Evolutionary conservation across 768 basidiomycete genomes (phyloP), one percentile per base, ranked within the genome.

Genomic region (Boletus pseudopeckii): DNA sequence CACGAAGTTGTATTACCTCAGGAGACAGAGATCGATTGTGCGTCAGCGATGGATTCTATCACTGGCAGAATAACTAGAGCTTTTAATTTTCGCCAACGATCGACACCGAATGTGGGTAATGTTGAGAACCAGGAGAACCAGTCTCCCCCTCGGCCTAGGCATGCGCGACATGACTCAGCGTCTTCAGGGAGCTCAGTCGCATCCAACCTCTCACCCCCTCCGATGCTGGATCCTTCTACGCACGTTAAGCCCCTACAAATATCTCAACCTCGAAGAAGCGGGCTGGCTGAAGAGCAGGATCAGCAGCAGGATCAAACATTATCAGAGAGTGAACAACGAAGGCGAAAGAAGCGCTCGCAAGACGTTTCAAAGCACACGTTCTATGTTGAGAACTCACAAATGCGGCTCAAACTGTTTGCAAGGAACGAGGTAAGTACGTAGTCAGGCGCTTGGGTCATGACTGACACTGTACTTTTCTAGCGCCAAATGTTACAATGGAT

Each of bases 401-500:
- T 88, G 79, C 80, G 82, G 50, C 71, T 98, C 59, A 94, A 95
- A 70, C 68, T 98, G 14, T 84, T 83, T 54, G 93, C 97, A 8
- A 85, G 84, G 65, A 96, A 88, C 66, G 91, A 97, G 74, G 91
- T 89, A 42, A 45, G 42, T 50, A 41, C 15, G 2, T 39, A 1
- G 7, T 18, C 18, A 30, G 24, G 28, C 32, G 11, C 37, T 36
- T 41, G 17, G 4, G 26, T 32, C 36, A 40, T 11, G 24, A 47
- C 46, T 64, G 44, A 67, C 36, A 2, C 39, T 28, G 5, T 39
- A 11, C 24, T 36, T 17, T 14, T 41, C 4, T 58, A 91, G 89
- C 82, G 96, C 18, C 93, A 97, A 77, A 97, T 98, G 92, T 75
- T 92, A 52, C 96, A 99, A 68, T 98, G 93, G 83, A 93, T 98